phyloP scores from a whole-genome alignment of 805 yeast species.

The Candida hungchunana region DNA sequence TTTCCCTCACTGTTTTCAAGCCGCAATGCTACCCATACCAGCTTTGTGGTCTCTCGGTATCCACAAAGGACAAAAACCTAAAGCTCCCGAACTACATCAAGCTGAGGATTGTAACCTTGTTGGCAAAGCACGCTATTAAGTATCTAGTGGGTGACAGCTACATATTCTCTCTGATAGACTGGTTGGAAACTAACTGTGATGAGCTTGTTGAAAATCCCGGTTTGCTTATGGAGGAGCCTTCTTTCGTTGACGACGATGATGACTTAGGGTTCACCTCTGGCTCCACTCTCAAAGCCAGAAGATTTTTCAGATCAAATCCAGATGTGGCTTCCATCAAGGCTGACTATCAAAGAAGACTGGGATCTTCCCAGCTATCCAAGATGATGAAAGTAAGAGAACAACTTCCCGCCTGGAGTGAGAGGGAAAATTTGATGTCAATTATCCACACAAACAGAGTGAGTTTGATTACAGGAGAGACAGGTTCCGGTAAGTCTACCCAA shows the following conservation, averaged over 20 bases:
- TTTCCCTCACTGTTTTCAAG: constrained; percentile 38
- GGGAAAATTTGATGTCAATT: constrained; percentile 47
- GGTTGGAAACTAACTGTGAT: constrained; percentile 64
- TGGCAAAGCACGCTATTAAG: constrained; percentile 40
- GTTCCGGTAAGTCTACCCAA: constrained; percentile 96
- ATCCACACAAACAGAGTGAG: constrained; percentile 61
- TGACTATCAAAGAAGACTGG: constrained; percentile 32
- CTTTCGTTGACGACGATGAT: constrained; percentile 2
- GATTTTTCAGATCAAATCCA: constrained; percentile 22
- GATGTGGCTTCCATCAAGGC: constrained; percentile 32
- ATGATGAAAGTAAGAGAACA: constrained; percentile 45
- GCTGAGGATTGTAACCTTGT: constrained; percentile 45
- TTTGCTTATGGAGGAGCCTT: constrained; percentile 39
- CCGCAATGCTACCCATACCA: constrained; percentile 56
- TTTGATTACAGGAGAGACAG: constrained; percentile 92
- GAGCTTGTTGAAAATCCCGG: constrained; percentile 72
- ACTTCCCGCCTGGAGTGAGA: constrained; percentile 84
- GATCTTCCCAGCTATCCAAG: constrained; percentile 31
- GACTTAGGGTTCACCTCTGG: constrained; percentile 7
- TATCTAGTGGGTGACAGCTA: constrained; percentile 64
- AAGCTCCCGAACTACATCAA: constrained; percentile 70
- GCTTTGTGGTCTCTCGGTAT: constrained; percentile 66
- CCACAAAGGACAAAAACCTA: constrained; percentile 34
- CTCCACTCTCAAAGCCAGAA: constrained; percentile 1
- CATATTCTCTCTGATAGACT: constrained; percentile 65